Base-by-base conservation (phyloP, 352 stramenopile species). In the Pythium rhizo-oryzae region DNA sequence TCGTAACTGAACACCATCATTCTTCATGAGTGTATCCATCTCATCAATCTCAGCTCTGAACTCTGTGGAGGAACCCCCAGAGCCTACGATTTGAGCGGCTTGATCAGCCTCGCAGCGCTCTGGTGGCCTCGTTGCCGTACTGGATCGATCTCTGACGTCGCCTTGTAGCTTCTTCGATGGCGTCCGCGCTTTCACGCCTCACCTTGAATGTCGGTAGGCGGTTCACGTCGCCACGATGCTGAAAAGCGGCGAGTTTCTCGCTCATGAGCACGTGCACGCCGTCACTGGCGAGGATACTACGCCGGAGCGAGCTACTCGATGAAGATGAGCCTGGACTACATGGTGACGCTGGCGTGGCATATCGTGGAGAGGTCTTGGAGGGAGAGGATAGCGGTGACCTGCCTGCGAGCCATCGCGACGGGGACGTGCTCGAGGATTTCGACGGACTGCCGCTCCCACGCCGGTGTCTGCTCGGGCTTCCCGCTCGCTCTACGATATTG, bases 181-280 rank as follows among this genome's bases (percentile, higher is more conserved):
- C 35, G 6, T 46, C 41, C 13, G 70, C 64, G 65, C 76, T 84
- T 44, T 70, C 74, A 12, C 74, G 73, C 18, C 78, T 72, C 60
- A 88, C 74, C 59, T 75, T 77, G 41, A 88, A 84, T 25, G 71
- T 60, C 37, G 71, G 69, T 11, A 80, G 43, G 16, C 56, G 53
- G 52, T 76, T 59, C 43, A 65, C 51, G 37, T 74, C 69, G 2
- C 65, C 65, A 53, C 80, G 78, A 62, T 85, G 66, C 58, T 85
- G 66, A 62, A 76, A 89, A 4, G 64, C 62, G 9, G 65, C 50
- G 52, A 89, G 25, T 54, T 79, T 82, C 24, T 89, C 80, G 59
- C 81, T 77, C 75, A 89, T 78, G 8, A 89, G 65, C 47, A 89
- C 70, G 44, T 89, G 80, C 4, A 62, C 60, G 19, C 80, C 80